Evolutionary conservation across 2,329 filamentous ascomycete genomes (phyloP).

Genomic region (Pezicula rhizophila): DNA sequence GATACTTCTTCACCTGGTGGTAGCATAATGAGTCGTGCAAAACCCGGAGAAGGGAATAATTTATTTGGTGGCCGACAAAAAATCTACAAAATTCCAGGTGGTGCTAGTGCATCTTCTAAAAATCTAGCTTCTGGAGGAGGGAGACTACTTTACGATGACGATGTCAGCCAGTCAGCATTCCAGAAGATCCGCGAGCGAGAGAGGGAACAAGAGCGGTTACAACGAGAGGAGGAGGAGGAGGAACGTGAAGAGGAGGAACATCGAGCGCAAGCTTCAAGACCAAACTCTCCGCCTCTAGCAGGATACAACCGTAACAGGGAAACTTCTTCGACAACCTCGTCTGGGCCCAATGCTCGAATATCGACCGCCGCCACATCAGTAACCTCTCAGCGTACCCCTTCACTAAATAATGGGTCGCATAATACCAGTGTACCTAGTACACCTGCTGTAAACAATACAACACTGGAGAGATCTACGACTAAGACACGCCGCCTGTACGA

Average conservation of each 20-base stretch:
- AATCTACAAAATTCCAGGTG: slow-evolving; percentile 75
- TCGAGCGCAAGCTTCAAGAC: slow-evolving; percentile 33
- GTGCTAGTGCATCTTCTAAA: slow-evolving; percentile 37
- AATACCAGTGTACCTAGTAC: slow-evolving; percentile 29
- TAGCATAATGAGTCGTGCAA: slow-evolving; percentile 78
- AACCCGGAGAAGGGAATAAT: slow-evolving; percentile 83
- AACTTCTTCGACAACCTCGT: slow-evolving; percentile 80
- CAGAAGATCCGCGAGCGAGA: slow-evolving; percentile 60
- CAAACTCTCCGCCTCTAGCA: slow-evolving; percentile 51
- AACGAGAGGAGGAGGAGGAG: slow-evolving; percentile 34
- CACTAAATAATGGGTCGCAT: slow-evolving; percentile 43
- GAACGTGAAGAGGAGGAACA: slow-evolving; percentile 29
- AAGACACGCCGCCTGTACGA: slow-evolving; percentile 77
- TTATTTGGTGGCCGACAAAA: slow-evolving; percentile 95
- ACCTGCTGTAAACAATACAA: slow-evolving; percentile 32
- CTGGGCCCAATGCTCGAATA: slow-evolving; percentile 57
- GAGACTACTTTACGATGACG: slow-evolving; percentile 76
- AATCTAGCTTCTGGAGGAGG: slow-evolving; percentile 37
- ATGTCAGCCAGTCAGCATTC: slow-evolving; percentile 77
- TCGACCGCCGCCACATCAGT: slow-evolving; percentile 88
- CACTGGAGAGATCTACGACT: slow-evolving; percentile 58
- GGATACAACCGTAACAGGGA: slow-evolving; percentile 72
- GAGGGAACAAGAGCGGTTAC: slow-evolving; percentile 38
- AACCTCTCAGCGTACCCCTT: slow-evolving; percentile 60
- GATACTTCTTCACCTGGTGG: slow-evolving; percentile 48